Base-by-base conservation (phyloP, 2,329 filamentous ascomycete species). In the Simplicillium sp. region DNA sequence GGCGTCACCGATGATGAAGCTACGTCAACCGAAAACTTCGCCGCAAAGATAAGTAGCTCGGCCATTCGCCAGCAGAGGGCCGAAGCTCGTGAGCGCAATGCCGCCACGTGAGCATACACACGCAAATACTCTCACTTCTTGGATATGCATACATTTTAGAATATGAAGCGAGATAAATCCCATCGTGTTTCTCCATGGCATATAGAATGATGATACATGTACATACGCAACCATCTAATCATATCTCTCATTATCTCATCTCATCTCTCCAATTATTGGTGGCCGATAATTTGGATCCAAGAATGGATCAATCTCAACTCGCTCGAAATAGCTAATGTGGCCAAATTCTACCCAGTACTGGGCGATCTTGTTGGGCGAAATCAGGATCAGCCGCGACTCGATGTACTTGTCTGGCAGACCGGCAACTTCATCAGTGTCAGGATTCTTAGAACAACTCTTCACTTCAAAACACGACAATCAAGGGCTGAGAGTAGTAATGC, bases 31-130 rank as follows among this genome's bases (percentile, higher is more conserved):
- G 74, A 80, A 42, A 71, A 75, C 48, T 95, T 94, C 61, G 77
- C 81, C 18, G 74, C 76, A 46, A 97, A 96, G 65, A 85, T 96
- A 50, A 94, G 88, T 67, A 96, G 89, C 62, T 94, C 89, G 1
- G 84, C 84, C 43, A 94, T 95, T 50, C 70, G 83, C 40, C 64
- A 67, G 54, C 65, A 65, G 44, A 66, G 60, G 42, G 67, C 69
- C 0, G 54, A 62, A 43, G 54, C 56, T 2, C 54, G 45, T 29
- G 29, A 38, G 20, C 20, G 20, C 11, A 47, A 43, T 17, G 36
- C 34, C 1, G 4, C 38, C 18, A 39, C 50, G 43, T 46, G 14
- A 40, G 18, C 12, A 39, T 36, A 11, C 20, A 5, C 20, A 25
- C 20, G 20, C 20, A n/a, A n/a, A n/a, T n/a, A n/a, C n/a, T n/a